These are phyloP conservation scores for Prillingera fragicola DNA, from an alignment of 1,284 basidiomycete species.

Conservation along the genomic window DNA sequence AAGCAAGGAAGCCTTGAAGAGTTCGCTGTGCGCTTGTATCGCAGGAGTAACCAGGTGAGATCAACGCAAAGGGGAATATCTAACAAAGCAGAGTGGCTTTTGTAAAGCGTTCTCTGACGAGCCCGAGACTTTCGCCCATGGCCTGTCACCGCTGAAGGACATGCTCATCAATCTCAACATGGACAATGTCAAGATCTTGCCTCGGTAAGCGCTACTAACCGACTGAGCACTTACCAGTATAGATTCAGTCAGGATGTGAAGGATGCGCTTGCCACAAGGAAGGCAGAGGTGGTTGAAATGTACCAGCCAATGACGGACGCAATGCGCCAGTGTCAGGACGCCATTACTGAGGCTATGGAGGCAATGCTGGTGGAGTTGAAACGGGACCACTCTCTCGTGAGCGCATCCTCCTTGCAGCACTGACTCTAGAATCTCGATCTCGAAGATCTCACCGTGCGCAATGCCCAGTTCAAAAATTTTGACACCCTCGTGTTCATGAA, in stretches of 20 bases:
- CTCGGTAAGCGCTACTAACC: slow-evolving; percentile 56
- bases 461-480: slow-evolving; percentile 90
- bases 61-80: too few relatives aligned
- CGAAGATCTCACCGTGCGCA: slow-evolving; percentile 88
- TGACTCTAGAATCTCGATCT: slow-evolving; percentile 66
- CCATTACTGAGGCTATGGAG: slow-evolving; percentile 92
- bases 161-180: slow-evolving; percentile 90
- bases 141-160: slow-evolving; percentile 82
- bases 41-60: slow-evolving; percentile 67
- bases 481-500: slow-evolving; percentile 83
- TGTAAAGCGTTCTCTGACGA: slow-evolving; percentile 96
- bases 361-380: slow-evolving; percentile 86
- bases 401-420: slow-evolving; percentile 14
- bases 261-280: slow-evolving; percentile 67
- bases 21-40: slow-evolving; percentile 81
- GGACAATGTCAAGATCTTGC: slow-evolving; percentile 82
- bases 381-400: slow-evolving; percentile 73
- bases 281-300: slow-evolving; percentile 88
- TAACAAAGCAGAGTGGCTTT: slow-evolving; percentile 62
- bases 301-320: slow-evolving; percentile 77
- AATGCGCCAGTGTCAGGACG: slow-evolving; percentile 87
- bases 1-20: slow-evolving; percentile 78
- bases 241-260: slow-evolving; percentile 89
- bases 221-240: background rate
- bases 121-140: slow-evolving; percentile 87